Evolutionary conservation across 176 grass and related monocot genomes (phyloP).

Genomic region (Aegilops sharonensis): DNA sequence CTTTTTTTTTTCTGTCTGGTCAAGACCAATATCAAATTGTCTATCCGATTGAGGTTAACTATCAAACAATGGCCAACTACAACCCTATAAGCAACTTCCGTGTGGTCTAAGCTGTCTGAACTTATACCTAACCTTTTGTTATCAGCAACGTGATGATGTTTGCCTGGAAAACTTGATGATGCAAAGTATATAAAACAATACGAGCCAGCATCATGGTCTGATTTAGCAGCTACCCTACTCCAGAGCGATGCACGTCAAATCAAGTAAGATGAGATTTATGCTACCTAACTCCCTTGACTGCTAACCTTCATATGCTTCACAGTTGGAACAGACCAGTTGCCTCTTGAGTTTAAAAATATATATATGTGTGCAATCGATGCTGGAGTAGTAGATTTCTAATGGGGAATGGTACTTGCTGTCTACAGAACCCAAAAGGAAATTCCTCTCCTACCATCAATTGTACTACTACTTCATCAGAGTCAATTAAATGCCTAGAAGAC

Average conservation of each 20-base stretch:
- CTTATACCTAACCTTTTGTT: neutral
- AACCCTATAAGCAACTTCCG: neutral
- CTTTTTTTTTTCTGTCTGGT: slow-evolving; percentile 8
- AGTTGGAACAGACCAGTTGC: neutral
- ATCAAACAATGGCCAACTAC: neutral
- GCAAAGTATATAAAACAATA: neutral
- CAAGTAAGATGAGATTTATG: neutral
- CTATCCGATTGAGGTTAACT: neutral
- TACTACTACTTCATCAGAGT: slow-evolving; percentile 1
- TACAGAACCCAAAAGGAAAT: slow-evolving; percentile 4
- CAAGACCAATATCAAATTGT: neutral
- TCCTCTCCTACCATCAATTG: neutral
- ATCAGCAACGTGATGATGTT: neutral
- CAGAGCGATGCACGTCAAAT: neutral
- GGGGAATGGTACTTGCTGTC: neutral
- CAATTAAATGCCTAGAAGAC: slow-evolving; percentile 2
- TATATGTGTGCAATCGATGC: neutral
- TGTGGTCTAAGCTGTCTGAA: slow-evolving; percentile 3
- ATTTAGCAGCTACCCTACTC: neutral
- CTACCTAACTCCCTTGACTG: neutral
- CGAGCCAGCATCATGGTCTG: neutral
- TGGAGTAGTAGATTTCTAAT: neutral
- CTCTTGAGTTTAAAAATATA: neutral
- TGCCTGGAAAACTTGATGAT: neutral
- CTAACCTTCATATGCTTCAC: neutral